Percentiles rank a stretch among this genome's conserved stretches.
Evolutionary conservation across 2,329 filamentous ascomycete species (phyloP).

Genomic region (Trichophyton verrucosum): DNA sequence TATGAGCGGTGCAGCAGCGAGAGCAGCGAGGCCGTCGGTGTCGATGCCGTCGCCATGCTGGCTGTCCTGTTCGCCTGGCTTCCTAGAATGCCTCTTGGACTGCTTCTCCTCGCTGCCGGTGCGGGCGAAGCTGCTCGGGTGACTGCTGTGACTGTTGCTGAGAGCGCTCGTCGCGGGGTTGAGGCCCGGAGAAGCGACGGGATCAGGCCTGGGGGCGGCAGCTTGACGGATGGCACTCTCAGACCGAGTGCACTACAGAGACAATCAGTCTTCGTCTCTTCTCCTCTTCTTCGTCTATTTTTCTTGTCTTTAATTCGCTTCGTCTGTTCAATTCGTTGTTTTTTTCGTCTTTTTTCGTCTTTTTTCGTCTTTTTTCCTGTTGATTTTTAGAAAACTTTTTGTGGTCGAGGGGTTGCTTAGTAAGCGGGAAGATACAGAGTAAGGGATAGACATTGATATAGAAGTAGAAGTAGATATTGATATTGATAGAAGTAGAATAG

Average conservation of each 20-base stretch:
- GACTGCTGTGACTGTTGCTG: neutral
- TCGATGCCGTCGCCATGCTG: slow-evolving; percentile 23
- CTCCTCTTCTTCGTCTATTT: neutral
- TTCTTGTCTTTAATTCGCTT: neutral
- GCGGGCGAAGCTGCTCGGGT: neutral
- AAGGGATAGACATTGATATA: neutral
- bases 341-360: neutral
- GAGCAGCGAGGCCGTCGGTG: slow-evolving; percentile 32
- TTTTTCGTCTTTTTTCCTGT: neutral
- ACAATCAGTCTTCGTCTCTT: neutral
- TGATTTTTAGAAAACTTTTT: neutral
- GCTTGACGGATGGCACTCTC: slow-evolving; percentile 1
- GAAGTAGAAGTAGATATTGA: neutral
- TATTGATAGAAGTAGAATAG: neutral
- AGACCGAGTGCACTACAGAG: neutral
- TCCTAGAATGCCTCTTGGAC: neutral
- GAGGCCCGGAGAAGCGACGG: slow-evolving; percentile 14
- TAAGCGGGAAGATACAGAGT: neutral
- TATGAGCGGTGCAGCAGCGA: slow-evolving; percentile 36
- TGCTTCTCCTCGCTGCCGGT: neutral
- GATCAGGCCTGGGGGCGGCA: slow-evolving; percentile 5
- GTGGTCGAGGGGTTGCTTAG: neutral
- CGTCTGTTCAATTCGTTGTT: neutral
- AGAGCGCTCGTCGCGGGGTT: slow-evolving; percentile 12
- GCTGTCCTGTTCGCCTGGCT: slow-evolving; percentile 1